A percentile compares a stretch with the other conserved stretches of the same genome.
These are phyloP conservation scores for Candida morakotiae DNA, from an alignment of 805 yeast species.

Conservation along the genomic window DNA sequence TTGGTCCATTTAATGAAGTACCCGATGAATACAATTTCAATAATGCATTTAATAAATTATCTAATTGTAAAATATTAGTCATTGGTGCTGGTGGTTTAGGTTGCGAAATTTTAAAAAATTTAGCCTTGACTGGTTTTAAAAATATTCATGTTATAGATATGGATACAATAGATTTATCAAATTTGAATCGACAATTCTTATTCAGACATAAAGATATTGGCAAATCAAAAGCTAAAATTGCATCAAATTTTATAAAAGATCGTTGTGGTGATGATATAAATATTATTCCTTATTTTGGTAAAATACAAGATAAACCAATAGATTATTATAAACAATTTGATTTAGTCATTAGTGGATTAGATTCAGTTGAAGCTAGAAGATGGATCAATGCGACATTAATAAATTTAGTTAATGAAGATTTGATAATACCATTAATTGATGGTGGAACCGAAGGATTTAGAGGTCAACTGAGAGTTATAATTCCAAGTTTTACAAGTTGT, in stretches of 20 bases:
- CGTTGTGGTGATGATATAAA: conserved; percentile 39
- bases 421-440: conserved; percentile 58
- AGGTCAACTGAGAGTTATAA: conserved; percentile 84
- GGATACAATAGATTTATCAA: conserved; percentile 79
- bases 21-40: conserved; percentile 27
- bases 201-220: conserved; percentile 64
- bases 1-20: conserved; percentile 40
- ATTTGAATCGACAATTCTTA: conserved; percentile 71
- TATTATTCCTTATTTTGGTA: conserved; percentile 59
- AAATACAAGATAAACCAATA: conserved; percentile 54
- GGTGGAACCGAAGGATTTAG: conserved; percentile 95
- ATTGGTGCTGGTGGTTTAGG: conserved; percentile 86
- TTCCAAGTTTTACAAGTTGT: conserved; percentile 84
- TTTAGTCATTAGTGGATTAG: conserved; percentile 81
- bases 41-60: conserved; percentile 20
- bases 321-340: conserved; percentile 66
- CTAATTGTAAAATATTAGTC: conserved; percentile 29
- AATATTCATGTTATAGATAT: conserved; percentile 69
- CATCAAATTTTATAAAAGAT: conserved; percentile 50
- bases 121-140: conserved; percentile 65
- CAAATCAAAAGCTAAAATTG: conserved; percentile 59
- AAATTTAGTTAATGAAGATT: conserved; percentile 51
- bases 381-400: conserved; percentile 78
- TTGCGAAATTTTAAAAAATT: conserved; percentile 71
- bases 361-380: conserved; percentile 83